A percentile compares a stretch with the other conserved stretches of the same genome.
phyloP scores from a whole-genome alignment of 2,329 filamentous ascomycete species.

The Cladobotryum mycophilum region DNA sequence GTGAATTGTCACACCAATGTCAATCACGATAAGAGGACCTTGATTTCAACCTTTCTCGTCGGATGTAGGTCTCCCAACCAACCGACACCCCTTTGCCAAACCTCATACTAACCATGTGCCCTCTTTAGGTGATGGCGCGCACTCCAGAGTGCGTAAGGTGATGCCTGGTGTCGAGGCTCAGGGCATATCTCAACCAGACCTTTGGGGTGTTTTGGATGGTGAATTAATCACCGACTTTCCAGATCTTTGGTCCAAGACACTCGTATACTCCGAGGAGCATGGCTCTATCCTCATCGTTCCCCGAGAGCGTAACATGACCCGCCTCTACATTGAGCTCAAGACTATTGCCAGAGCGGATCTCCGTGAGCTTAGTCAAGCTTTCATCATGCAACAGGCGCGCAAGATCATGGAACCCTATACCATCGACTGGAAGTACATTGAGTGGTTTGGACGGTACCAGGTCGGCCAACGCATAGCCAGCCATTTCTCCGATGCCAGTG shows the following conservation, averaged over 20 bases:
- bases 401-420: conserved; percentile 62
- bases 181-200: conserved; percentile 44
- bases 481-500: conserved; percentile 47
- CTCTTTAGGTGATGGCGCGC: conserved; percentile 57
- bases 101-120: not conserved
- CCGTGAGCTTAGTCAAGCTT: conserved; percentile 56
- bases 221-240: conserved; percentile 46
- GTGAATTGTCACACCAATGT: conserved; percentile 47
- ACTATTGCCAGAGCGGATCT: conserved; percentile 45
- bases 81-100: not conserved
- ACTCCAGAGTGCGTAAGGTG: conserved; percentile 61
- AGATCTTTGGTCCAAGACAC: conserved; percentile 52
- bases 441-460: conserved; percentile 51
- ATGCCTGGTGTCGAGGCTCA: conserved; percentile 53
- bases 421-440: conserved; percentile 55
- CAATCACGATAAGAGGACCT: conserved; percentile 42
- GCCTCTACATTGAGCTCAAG: conserved; percentile 59
- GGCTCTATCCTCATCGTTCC: conserved; percentile 61
- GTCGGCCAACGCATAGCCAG: conserved; percentile 60
- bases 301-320: conserved; percentile 55
- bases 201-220: conserved; percentile 45
- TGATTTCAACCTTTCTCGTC: conserved; percentile 58
- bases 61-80: conserved; percentile 47
- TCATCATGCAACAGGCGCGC: conserved; percentile 57
- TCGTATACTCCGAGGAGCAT: conserved; percentile 48